These are phyloP conservation scores for Boletellus dicymbophilus DNA, from an alignment of 1,284 basidiomycete genomes.

Conservation along the genomic window DNA sequence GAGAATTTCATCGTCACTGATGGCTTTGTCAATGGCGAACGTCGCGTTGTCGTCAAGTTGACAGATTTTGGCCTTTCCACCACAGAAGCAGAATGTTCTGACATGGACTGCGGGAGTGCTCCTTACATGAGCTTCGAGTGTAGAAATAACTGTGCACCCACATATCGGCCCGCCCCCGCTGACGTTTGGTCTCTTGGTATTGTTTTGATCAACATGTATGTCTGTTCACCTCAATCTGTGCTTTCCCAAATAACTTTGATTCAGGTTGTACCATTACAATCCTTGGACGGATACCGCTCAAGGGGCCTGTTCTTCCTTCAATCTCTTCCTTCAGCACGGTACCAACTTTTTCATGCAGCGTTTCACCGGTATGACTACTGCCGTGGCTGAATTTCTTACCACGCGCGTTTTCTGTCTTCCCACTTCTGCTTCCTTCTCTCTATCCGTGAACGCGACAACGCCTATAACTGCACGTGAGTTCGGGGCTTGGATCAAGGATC, in stretches of 20 bases:
- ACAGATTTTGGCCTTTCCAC: slow-evolving; percentile 98
- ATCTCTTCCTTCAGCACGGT: slow-evolving; percentile 79
- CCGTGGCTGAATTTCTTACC: slow-evolving; percentile 87
- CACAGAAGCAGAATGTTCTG: slow-evolving; percentile 83
- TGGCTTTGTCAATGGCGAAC: slow-evolving; percentile 64
- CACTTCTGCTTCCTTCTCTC: slow-evolving; percentile 31
- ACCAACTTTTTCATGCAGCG: slow-evolving; percentile 86
- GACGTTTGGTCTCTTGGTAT: slow-evolving; percentile 99
- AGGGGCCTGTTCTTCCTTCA: slow-evolving; percentile 81
- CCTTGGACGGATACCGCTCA: slow-evolving; percentile 95
- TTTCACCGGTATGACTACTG: slow-evolving; percentile 90
- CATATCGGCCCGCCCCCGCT: slow-evolving; percentile 91
- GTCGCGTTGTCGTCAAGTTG: slow-evolving; percentile 88
- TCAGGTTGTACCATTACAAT: slow-evolving; percentile 95
- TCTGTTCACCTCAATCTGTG: slow-evolving; percentile 11
- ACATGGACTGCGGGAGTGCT: slow-evolving; percentile 98
- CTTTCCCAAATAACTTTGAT: slow-evolving; percentile 6
- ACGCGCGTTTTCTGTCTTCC: slow-evolving; percentile 87
- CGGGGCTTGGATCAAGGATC: slow-evolving; percentile 81
- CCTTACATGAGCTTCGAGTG: slow-evolving; percentile 99
- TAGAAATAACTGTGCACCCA: slow-evolving; percentile 94
- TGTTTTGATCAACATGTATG: slow-evolving; percentile 95
- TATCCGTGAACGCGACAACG: slow-evolving; percentile 38
- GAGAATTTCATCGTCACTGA: slow-evolving; percentile 95
- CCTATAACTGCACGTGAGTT: slow-evolving; percentile 84